Percentiles rank a stretch among this genome's conserved stretches.
Evolutionary conservation across 2,329 filamentous ascomycete genomes (phyloP).

Genomic region (Blastomyces parvus): DNA sequence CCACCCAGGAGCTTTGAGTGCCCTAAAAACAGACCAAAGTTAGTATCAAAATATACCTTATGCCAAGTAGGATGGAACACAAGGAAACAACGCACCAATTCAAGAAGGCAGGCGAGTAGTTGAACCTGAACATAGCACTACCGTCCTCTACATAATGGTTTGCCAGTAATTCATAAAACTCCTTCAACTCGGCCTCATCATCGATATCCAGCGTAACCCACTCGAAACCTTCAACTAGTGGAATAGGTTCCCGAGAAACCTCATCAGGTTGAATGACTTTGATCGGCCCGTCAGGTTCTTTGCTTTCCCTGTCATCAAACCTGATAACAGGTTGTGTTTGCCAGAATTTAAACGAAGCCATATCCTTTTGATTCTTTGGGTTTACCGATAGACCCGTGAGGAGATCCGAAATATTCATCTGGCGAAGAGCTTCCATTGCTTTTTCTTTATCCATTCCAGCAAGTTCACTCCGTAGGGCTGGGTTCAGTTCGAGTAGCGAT

Average conservation of each 20-base stretch:
- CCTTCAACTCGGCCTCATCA: slow-evolving; percentile 66
- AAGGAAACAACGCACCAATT: slow-evolving; percentile 57
- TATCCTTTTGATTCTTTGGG: slow-evolving; percentile 88
- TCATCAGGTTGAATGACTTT: slow-evolving; percentile 67
- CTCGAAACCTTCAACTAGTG: slow-evolving; percentile 75
- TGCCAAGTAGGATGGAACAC: not conserved
- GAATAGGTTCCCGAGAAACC: slow-evolving; percentile 65
- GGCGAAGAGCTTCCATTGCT: slow-evolving; percentile 42
- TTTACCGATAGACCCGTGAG: slow-evolving; percentile 53
- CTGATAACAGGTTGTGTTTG: slow-evolving; percentile 88
- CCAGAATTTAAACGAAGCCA: slow-evolving; percentile 98
- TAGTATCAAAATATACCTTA: slow-evolving; percentile 2
- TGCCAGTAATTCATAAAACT: slow-evolving; percentile 83
- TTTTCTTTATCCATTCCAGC: slow-evolving; percentile 59
- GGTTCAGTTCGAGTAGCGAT: slow-evolving; percentile 40
- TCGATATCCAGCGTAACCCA: slow-evolving; percentile 87
- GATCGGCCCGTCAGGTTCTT: slow-evolving; percentile 68
- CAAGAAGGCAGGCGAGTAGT: slow-evolving; percentile 81
- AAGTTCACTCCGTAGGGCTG: slow-evolving; percentile 61
- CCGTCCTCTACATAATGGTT: slow-evolving; percentile 97
- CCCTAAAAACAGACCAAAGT: slow-evolving; percentile 45
- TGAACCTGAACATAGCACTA: slow-evolving; percentile 95
- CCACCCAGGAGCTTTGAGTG: slow-evolving; percentile 90
- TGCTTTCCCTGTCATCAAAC: slow-evolving; percentile 51
- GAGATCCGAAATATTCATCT: slow-evolving; percentile 40